Evolutionary conservation across 2,329 filamentous ascomycete species (phyloP).

Genomic region (Cercospora beticola): DNA sequence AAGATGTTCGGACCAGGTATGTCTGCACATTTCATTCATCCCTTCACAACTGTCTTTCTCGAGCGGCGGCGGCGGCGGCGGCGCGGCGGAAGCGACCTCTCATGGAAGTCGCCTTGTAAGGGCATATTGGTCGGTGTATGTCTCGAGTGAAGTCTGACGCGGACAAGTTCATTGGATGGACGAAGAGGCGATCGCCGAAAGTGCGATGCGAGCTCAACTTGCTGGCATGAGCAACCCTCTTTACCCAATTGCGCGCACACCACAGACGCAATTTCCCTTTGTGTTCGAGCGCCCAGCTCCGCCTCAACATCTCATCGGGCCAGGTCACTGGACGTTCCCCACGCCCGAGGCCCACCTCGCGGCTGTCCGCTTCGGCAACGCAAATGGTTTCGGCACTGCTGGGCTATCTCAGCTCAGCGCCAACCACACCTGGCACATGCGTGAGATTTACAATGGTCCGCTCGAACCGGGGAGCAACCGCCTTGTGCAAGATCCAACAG

Average conservation of each 20-base stretch:
- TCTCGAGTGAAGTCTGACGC: background rate
- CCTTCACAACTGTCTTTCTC: background rate
- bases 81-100: background rate
- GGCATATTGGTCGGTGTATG: background rate
- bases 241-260: background rate
- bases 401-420: slow-evolving; percentile 13
- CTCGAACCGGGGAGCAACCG: background rate
- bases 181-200: background rate
- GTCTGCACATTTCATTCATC: background rate
- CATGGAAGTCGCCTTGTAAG: background rate
- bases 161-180: background rate
- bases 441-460: slow-evolving; percentile 6
- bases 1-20: background rate
- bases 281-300: background rate
- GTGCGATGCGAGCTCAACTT: background rate
- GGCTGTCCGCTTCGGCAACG: background rate
- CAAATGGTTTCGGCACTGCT: slow-evolving; percentile 1
- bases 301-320: background rate
- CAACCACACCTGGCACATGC: slow-evolving; percentile 19
- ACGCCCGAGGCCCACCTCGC: too few relatives aligned
- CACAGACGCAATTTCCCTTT: background rate
- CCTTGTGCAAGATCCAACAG: slow-evolving; percentile 13
- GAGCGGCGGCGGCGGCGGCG: background rate
- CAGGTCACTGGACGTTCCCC: background rate
- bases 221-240: background rate